Base-by-base conservation (phyloP, 192 early-diverging fungal genomes). In the Geranomyces michiganensis region DNA sequence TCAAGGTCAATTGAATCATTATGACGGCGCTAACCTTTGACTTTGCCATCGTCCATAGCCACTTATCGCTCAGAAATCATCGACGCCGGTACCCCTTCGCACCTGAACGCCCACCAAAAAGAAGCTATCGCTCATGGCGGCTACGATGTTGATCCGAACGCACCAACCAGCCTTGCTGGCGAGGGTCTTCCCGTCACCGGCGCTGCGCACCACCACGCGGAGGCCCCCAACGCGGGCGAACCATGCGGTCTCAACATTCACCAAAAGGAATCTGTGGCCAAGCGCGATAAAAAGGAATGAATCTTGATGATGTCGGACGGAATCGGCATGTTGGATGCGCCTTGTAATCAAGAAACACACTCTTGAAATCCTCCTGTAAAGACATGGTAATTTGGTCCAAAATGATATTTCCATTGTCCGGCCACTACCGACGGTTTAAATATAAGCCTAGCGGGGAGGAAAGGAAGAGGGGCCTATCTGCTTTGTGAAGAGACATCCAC, bases 401-500 rank as follows among this genome's bases (percentile, higher is more conserved):
- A n/a, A n/a, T n/a, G n/a, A n/a, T n/a, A n/a, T n/a, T n/a, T n/a
- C n/a, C n/a, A n/a, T n/a, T n/a, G n/a, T n/a, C n/a, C n/a, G n/a
- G n/a, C n/a, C n/a, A n/a, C n/a, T n/a, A n/a, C n/a, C n/a, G n/a
- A n/a, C n/a, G n/a, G n/a, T n/a, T n/a, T n/a, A n/a, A n/a, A n/a
- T n/a, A n/a, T n/a, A n/a, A n/a, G n/a, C n/a, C n/a, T n/a, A n/a
- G n/a, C n/a, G n/a, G n/a, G n/a, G 36, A 3, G 10, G 10, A 41
- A 41, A 41, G 10, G 3, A 3, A 41, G 10, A 10, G 36, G 36
- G 3, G 36, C 10, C 36, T 41, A 41, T 41, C 36, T 41, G 36
- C 36, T 41, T 7, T 3, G 3, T 41, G 68, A 69, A 47, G 68
- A 69, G 29, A 75, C 56, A 69, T 76, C 74, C 15, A 71, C 74